phyloP scores from a whole-genome alignment of 2,329 filamentous ascomycete species.

The Parascedosporium putredinis region DNA sequence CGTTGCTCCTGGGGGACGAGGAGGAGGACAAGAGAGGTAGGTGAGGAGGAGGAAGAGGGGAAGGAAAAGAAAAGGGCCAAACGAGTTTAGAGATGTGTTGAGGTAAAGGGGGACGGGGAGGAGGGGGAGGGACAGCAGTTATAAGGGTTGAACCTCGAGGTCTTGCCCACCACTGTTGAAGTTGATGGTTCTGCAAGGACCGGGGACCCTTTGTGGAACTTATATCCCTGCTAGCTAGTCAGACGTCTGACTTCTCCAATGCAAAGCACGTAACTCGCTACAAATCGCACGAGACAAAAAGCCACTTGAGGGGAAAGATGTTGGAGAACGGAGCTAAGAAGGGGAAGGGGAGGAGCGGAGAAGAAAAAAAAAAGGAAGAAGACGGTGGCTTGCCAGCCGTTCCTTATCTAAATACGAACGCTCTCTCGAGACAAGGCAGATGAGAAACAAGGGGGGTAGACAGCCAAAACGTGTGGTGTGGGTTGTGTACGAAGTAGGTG shows the following conservation, averaged over 20 bases:
- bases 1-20: neutral
- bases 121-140: neutral
- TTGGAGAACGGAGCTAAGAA: neutral
- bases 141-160: neutral
- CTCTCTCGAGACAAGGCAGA: neutral
- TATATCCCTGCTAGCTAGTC: neutral
- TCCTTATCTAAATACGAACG: neutral
- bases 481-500: too few relatives aligned
- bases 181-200: neutral
- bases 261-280: neutral
- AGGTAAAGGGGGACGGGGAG: neutral
- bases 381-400: neutral
- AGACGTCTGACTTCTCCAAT: neutral
- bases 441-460: neutral
- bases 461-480: neutral
- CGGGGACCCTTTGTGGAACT: neutral
- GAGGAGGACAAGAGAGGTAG: neutral
- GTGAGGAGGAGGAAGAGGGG: neutral
- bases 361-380: neutral
- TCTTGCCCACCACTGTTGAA: slow-evolving; percentile 6
- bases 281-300: neutral
- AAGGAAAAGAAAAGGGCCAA: neutral
- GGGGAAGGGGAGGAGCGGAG: neutral
- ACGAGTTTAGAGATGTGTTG: neutral
- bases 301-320: neutral